Base-by-base conservation (phyloP, 2,329 filamentous ascomycete species). In the Boeremia exigua region DNA sequence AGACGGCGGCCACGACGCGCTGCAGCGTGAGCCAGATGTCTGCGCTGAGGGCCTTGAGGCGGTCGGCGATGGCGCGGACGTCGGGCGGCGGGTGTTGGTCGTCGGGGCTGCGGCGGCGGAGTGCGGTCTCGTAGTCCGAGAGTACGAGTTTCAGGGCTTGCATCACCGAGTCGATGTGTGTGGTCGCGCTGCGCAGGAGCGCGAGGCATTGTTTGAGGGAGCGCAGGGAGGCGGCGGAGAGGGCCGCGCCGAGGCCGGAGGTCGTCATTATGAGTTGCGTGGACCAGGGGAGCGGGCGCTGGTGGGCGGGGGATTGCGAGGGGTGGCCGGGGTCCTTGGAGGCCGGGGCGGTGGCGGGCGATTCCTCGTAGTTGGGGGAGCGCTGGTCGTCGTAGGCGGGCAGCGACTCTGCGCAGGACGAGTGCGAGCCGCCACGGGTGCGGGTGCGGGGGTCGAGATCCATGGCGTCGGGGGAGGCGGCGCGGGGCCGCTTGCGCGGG, bases 221-320 rank as follows among this genome's bases (percentile, higher is more conserved):
- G 47, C 88, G 86, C 8, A 97, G 79, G 19, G 91, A 96, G 68
- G 95, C 89, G 15, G 96, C 89, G 67, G 90, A 96, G 84, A 99
- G 92, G 1, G 95, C 92, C 14, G 96, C 88, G 60, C 92, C 92
- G 0, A 98, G 83, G 0, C 92, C 94, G 0, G 92, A 96, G 0
- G 94, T 97, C 5, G 91, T 93, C 73, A 96, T 90, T 63, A 96
- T 90, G 15, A 97, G 80, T 12, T 92, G 87, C 10, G 90, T 91
- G 58, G 90, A 91, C 92, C 92, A 96, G 36, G 80, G 82, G 10
- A 69, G 81, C 25, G 76, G 72, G 39, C 72, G 66, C 56, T 74
- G 69, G 39, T 73, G 68, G 4, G 60, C 74, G 61, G 54, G 43
- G 37, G 59, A 64, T 38, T 40, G 40, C n/a, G n/a, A n/a, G 11